Evolutionary conservation across 352 stramenopile genomes (phyloP).

Genomic region (Globisporangium carolinianum): DNA sequence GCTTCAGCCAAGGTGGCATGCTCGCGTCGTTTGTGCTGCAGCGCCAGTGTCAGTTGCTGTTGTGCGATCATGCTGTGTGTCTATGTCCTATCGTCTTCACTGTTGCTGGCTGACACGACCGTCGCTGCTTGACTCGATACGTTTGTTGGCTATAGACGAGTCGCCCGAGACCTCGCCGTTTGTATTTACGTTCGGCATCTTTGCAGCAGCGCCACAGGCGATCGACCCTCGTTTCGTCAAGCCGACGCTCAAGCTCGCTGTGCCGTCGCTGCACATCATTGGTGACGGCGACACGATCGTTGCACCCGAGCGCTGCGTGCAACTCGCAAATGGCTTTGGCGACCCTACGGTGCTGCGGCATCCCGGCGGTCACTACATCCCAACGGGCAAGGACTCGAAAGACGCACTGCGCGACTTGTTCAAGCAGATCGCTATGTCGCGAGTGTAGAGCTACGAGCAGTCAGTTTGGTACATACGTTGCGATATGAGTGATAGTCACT

Average conservation of each 20-base stretch:
- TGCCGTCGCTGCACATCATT: constrained; percentile 79
- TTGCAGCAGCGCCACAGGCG: constrained; percentile 46
- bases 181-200: constrained; percentile 65
- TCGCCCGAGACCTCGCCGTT: constrained; percentile 43
- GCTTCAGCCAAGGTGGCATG: constrained; percentile 78
- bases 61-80: background rate
- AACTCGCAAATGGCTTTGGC: constrained; percentile 43
- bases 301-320: constrained; percentile 40
- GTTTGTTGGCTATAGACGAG: constrained; percentile 12
- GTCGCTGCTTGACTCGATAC: background rate
- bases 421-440: constrained; percentile 23
- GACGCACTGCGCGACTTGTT: constrained; percentile 67
- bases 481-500: too few relatives aligned
- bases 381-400: constrained; percentile 78
- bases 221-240: constrained; percentile 36
- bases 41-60: constrained; percentile 39
- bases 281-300: constrained; percentile 76
- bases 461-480: too few relatives aligned
- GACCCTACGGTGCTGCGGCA: constrained; percentile 52
- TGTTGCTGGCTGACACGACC: background rate
- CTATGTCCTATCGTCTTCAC: background rate
- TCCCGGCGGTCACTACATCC: constrained; percentile 77
- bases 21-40: constrained; percentile 67
- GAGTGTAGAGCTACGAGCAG: too few relatives aligned
- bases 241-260: constrained; percentile 30